Evolutionary conservation across 2,329 filamentous ascomycete genomes (phyloP).

Genomic region (Aspergillus alliaceus): DNA sequence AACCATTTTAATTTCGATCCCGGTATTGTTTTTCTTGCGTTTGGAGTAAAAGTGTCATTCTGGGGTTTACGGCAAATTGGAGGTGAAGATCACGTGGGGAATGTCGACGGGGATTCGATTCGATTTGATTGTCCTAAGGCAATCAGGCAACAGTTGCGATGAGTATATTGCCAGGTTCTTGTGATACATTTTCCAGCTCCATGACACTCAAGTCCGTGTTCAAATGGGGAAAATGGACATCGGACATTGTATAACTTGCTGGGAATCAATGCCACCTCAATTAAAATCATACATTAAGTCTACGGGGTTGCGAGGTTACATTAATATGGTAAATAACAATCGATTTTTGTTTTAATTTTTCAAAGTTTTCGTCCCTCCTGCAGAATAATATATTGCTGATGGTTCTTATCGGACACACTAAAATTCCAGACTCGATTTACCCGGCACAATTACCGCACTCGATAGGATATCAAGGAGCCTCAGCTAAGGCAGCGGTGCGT

Average conservation of each 20-base stretch:
- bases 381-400: neutral
- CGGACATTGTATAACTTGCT: neutral
- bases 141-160: neutral
- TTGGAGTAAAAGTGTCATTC: neutral
- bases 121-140: neutral
- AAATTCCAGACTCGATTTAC: neutral
- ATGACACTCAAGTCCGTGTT: neutral
- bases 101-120: neutral
- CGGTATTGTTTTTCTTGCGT: neutral
- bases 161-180: neutral
- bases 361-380: neutral
- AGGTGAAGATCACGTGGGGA: slow-evolving; percentile 11
- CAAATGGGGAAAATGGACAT: neutral
- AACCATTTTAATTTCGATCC: slow-evolving; percentile 45
- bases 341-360: neutral
- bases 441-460: neutral
- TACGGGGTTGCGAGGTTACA: neutral
- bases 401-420: neutral
- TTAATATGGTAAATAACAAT: neutral
- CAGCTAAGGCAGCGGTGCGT: neutral
- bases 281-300: neutral
- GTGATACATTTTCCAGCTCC: neutral
- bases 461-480: neutral
- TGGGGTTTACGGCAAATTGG: neutral
- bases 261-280: neutral